These are phyloP conservation scores for Clarireedia monteithiana DNA, from an alignment of 2,329 filamentous ascomycete species.

Conservation along the genomic window DNA sequence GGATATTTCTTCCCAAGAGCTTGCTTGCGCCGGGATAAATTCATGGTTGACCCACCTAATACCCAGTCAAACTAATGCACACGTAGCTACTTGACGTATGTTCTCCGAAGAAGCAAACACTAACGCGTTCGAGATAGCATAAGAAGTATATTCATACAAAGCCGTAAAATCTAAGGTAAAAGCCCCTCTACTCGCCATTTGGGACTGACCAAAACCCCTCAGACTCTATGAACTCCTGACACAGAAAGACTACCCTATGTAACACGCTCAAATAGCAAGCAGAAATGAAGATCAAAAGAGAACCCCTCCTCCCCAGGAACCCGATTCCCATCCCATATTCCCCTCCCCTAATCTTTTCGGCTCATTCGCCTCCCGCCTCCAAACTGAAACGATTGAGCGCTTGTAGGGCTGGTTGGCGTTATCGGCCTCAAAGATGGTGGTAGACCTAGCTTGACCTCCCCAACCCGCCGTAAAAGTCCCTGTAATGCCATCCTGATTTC, in stretches of 20 bases:
- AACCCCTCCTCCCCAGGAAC: neutral
- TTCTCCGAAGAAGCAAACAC: no score
- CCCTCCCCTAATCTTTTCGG: neutral
- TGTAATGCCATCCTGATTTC: slow-evolving; percentile 77
- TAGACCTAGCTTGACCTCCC: slow-evolving; percentile 59
- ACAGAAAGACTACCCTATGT: slow-evolving; percentile 2
- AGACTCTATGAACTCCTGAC: neutral
- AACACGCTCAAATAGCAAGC: slow-evolving; percentile 5
- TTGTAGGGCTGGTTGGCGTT: slow-evolving; percentile 20
- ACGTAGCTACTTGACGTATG: no score
- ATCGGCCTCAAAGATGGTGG: slow-evolving; percentile 12
- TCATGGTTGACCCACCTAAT: no score
- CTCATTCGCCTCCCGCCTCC: slow-evolving; percentile 15
- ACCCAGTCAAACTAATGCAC: no score
- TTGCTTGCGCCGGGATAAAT: no score
- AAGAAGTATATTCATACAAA: slow-evolving; percentile 8
- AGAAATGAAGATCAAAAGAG: neutral
- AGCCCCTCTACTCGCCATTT: neutral
- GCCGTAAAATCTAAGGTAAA: slow-evolving; percentile 1
- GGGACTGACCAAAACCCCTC: neutral
- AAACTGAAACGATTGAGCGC: slow-evolving; percentile 13
- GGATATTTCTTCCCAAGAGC: no score
- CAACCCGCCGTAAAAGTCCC: slow-evolving; percentile 69
- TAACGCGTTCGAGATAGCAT: no score
- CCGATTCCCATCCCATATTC: neutral